phyloP scores from a whole-genome alignment of 768 basidiomycete genomes.

The Suillus discolor region DNA sequence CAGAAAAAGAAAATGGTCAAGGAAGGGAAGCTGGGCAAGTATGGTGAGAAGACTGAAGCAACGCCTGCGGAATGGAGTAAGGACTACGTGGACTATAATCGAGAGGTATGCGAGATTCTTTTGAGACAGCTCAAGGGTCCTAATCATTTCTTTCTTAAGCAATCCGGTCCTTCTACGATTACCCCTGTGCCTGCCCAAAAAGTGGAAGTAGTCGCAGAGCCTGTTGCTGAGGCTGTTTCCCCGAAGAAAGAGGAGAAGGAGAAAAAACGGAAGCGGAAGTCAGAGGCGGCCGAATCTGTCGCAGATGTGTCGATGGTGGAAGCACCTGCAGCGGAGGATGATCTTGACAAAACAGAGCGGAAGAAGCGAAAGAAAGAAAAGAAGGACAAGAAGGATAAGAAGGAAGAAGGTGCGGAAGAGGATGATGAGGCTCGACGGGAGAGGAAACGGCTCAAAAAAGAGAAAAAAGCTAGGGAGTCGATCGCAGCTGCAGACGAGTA shows the following conservation, averaged over 20 bases:
- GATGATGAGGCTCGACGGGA: constrained; percentile 66
- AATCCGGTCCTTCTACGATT: constrained; percentile 40
- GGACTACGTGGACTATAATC: constrained; percentile 92
- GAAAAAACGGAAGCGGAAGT: constrained; percentile 86
- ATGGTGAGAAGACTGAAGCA: constrained; percentile 84
- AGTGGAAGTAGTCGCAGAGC: constrained; percentile 29
- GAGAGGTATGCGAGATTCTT: constrained; percentile 49
- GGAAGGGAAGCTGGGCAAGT: constrained; percentile 95
- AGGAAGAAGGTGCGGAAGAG: constrained; percentile 42
- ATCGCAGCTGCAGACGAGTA: constrained; percentile 28
- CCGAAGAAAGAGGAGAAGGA: constrained; percentile 60
- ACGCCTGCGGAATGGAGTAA: constrained; percentile 92
- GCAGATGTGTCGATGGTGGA: constrained; percentile 47
- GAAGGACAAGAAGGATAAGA: constrained; percentile 48
- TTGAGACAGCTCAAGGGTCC: constrained; percentile 14
- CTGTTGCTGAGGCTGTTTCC: constrained; percentile 36
- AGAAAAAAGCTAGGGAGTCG: constrained; percentile 60
- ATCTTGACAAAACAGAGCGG: constrained; percentile 55
- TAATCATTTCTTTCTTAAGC: constrained; percentile 28
- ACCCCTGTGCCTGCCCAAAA: constrained; percentile 23
- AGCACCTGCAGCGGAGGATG: constrained; percentile 41
- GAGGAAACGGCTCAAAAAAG: constrained; percentile 67
- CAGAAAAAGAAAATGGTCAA: constrained; percentile 99
- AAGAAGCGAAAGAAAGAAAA: constrained; percentile 67
- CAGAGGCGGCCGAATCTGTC: constrained; percentile 49